Percentiles rank a stretch among this genome's conserved stretches.
phyloP scores from a whole-genome alignment of 2,329 filamentous ascomycete genomes.

The Colletotrichum cordylinicola region DNA sequence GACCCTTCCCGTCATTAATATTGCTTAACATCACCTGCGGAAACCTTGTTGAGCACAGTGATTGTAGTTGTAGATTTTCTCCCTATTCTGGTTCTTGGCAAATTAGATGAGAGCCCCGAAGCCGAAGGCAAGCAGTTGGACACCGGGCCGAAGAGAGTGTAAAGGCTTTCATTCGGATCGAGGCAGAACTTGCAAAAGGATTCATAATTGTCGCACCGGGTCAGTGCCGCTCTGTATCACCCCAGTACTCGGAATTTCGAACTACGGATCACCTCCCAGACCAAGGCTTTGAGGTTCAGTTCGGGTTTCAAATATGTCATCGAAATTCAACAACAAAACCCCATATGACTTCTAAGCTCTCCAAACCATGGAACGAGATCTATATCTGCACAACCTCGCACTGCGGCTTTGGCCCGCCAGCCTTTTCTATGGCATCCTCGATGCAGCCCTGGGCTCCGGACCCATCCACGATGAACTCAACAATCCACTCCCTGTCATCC shows the following conservation, averaged over 20 bases:
- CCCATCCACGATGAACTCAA: not conserved
- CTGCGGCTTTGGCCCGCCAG: not conserved
- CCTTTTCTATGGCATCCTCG: not conserved
- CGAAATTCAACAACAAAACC: not conserved
- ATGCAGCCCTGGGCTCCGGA: not conserved
- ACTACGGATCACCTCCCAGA: too few relatives aligned
- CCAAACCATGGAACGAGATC: not conserved
- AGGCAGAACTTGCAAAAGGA: not conserved
- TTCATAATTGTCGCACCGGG: not conserved
- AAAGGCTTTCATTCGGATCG: not conserved
- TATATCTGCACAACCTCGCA: not conserved
- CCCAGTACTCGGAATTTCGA: not conserved
- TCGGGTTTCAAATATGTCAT: not conserved
- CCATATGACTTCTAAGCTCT: rapidly evolving
- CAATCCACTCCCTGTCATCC: not conserved
- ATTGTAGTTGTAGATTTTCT: not conserved
- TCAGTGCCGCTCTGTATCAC: not conserved
- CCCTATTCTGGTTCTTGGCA: not conserved
- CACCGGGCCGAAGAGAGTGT: not conserved
- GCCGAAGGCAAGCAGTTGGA: not conserved
- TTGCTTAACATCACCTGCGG: not conserved
- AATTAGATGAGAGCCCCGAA: not conserved
- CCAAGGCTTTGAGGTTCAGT: not conserved
- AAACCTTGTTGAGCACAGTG: not conserved
- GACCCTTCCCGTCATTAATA: not conserved